phyloP scores from a whole-genome alignment of 2,329 filamentous ascomycete species.

The Leptoxyphium fumago region DNA sequence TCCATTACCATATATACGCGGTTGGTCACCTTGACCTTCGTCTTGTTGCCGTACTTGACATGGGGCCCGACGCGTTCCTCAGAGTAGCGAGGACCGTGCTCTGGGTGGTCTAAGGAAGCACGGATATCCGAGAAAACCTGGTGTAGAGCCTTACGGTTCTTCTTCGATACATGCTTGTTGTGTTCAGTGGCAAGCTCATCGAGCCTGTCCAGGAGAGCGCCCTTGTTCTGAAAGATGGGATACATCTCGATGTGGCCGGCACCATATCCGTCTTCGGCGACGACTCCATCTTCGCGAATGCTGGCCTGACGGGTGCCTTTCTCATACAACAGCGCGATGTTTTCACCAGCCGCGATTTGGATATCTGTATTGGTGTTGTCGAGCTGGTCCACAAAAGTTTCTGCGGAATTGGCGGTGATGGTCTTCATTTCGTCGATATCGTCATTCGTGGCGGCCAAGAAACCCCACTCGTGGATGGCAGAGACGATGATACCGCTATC shows the following conservation, averaged over 20 bases:
- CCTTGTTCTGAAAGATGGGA: constrained; percentile 49
- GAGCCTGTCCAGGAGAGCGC: constrained; percentile 45
- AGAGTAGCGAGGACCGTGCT: constrained; percentile 50
- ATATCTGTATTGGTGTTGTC: constrained; percentile 58
- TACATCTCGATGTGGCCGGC: constrained; percentile 44
- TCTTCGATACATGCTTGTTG: constrained; percentile 48
- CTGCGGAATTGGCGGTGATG: constrained; percentile 56
- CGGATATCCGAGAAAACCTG: constrained; percentile 51
- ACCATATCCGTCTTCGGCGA: constrained; percentile 31
- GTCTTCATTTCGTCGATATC: constrained; percentile 63
- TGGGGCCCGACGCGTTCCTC: constrained; percentile 49
- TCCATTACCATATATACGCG: constrained; percentile 50
- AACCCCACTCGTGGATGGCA: constrained; percentile 64
- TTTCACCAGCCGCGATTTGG: constrained; percentile 62
- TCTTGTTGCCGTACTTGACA: constrained; percentile 44
- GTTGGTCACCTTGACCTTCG: constrained; percentile 45
- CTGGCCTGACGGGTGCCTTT: constrained; percentile 47
- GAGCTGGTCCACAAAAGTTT: constrained; percentile 74
- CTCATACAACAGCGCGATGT: constrained; percentile 73
- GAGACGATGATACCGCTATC: constrained; percentile 56
- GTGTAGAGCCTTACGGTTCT: constrained; percentile 52
- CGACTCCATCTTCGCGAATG: constrained; percentile 20
- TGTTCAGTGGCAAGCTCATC: constrained; percentile 45
- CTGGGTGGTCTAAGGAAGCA: constrained; percentile 51
- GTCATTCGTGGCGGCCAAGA: constrained; percentile 62